Conservation (phyloP, 2,329 filamentous ascomycete species). For the Cladosporium sp. region DNA sequence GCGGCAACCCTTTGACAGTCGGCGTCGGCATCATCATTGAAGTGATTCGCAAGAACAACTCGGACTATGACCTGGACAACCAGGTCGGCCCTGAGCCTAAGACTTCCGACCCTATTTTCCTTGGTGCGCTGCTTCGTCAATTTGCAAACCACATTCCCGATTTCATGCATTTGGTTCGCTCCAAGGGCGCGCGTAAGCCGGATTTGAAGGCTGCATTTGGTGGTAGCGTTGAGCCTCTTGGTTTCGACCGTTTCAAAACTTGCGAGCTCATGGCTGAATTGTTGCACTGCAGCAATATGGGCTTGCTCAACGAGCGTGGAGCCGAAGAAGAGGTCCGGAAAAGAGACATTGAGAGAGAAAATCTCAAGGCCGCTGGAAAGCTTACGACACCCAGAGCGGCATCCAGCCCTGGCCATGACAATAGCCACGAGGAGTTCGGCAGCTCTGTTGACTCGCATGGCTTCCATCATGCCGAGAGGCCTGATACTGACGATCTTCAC, state of each 20-base stretch:
- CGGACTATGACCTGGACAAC: constrained; percentile 93
- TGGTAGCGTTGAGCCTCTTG: constrained; percentile 83
- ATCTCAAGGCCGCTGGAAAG: constrained; percentile 71
- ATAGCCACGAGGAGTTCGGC: constrained; percentile 42
- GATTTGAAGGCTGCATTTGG: constrained; percentile 85
- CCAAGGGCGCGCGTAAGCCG: constrained; percentile 67
- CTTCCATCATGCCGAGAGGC: constrained; percentile 47
- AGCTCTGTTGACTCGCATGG: constrained; percentile 50
- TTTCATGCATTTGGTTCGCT: constrained; percentile 87
- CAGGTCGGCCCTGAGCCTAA: constrained; percentile 72
- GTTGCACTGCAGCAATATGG: constrained; percentile 98
- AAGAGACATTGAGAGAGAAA: constrained; percentile 76
- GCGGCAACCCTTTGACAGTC: constrained; percentile 90
- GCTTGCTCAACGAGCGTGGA: constrained; percentile 82
- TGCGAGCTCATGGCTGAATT: constrained; percentile 98
- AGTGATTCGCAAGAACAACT: constrained; percentile 98
- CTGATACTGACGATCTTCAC: constrained; percentile 37
- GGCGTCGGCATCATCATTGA: constrained; percentile 97
- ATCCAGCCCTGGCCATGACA: constrained; percentile 53
- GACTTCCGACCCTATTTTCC: constrained; percentile 92
- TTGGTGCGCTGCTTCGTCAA: constrained; percentile 80
- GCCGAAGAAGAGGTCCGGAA: constrained; percentile 80
- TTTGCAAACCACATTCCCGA: constrained; percentile 90
- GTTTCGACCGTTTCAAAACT: constrained; percentile 97
- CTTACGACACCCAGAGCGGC: constrained; percentile 55